Evolutionary conservation across 2,329 filamentous ascomycete species (phyloP).

Genomic region (Colletotrichum trifolii): DNA sequence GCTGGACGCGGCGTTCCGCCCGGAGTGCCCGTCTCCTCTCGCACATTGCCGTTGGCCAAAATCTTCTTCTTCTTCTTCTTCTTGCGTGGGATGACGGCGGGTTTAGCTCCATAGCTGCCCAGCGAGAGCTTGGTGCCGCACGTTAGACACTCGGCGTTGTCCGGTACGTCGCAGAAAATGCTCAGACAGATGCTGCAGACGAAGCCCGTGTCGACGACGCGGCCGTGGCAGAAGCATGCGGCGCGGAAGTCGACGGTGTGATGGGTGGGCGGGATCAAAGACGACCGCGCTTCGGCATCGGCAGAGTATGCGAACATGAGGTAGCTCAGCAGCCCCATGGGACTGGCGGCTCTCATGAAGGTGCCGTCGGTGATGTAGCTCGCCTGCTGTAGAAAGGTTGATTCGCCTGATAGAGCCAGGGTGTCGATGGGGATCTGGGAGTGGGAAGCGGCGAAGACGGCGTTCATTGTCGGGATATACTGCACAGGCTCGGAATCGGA

Average conservation of each 20-base stretch:
- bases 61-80: conserved; percentile 82
- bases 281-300: conserved; percentile 62
- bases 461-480: conserved; percentile 99
- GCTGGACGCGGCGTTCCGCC: conserved; percentile 68
- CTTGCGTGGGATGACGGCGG: conserved; percentile 76
- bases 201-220: conserved; percentile 90
- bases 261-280: conserved; percentile 81
- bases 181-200: conserved; percentile 97
- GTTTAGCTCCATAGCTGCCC: conserved; percentile 80
- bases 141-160: conserved; percentile 78
- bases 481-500: conserved; percentile 87
- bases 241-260: conserved; percentile 95
- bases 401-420: conserved; percentile 83
- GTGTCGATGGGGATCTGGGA: conserved; percentile 92
- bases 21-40: conserved; percentile 69
- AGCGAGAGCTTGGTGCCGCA: conserved; percentile 84
- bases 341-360: conserved; percentile 64
- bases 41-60: conserved; percentile 56
- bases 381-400: conserved; percentile 95
- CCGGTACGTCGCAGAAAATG: conserved; percentile 81
- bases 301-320: conserved; percentile 95
- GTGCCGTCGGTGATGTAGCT: conserved; percentile 70
- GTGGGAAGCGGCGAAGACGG: conserved; percentile 93
- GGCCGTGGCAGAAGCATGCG: conserved; percentile 97
- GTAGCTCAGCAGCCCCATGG: conserved; percentile 85